Conservation (phyloP, 2,329 filamentous ascomycete species). For the Diplodia scrobiculata region DNA sequence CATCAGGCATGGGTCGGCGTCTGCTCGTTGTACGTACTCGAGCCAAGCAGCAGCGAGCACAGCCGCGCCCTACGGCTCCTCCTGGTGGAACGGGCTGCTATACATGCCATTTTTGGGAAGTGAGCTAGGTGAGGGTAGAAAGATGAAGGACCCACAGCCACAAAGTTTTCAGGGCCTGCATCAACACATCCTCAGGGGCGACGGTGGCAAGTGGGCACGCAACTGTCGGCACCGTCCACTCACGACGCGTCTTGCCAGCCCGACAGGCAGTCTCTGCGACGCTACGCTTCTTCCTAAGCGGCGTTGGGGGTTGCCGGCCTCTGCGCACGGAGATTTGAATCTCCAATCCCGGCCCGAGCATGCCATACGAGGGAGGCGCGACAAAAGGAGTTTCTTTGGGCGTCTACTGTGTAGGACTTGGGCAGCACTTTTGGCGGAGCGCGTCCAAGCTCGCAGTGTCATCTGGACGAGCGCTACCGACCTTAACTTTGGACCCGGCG, state of each 20-base stretch:
- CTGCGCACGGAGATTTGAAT: conserved; percentile 23
- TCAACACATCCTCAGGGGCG: conserved; percentile 16
- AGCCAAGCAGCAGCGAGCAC: conserved; percentile 1
- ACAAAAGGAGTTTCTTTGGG: conserved; percentile 21
- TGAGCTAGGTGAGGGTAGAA: conserved; percentile 6
- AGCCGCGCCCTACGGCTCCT: conserved; percentile 8
- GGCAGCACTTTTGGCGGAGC: conserved; percentile 7
- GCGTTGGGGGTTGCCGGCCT: not conserved
- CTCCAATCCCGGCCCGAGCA: conserved; percentile 15
- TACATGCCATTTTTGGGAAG: conserved; percentile 1
- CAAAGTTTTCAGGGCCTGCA: conserved; percentile 12
- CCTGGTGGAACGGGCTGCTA: conserved; percentile 2
- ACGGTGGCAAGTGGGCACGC: conserved; percentile 15
- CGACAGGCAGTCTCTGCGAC: conserved; percentile 16
- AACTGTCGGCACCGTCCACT: not conserved
- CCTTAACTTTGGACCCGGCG: not conserved
- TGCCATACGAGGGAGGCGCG: conserved; percentile 16
- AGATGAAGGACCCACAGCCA: conserved; percentile 15
- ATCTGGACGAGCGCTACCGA: conserved; percentile 7
- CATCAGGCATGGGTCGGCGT: conserved; percentile 17
- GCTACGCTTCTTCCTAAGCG: conserved; percentile 21
- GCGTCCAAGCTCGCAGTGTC: conserved; percentile 13
- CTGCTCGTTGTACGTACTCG: conserved; percentile 4
- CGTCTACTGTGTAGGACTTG: conserved; percentile 9
- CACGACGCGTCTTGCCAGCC: not conserved